Percentiles rank a stretch among this genome's conserved stretches.
These are phyloP conservation scores for Fragaria nilgerrensis DNA, from an alignment of 306 rosid genomes.

Conservation along the genomic window DNA sequence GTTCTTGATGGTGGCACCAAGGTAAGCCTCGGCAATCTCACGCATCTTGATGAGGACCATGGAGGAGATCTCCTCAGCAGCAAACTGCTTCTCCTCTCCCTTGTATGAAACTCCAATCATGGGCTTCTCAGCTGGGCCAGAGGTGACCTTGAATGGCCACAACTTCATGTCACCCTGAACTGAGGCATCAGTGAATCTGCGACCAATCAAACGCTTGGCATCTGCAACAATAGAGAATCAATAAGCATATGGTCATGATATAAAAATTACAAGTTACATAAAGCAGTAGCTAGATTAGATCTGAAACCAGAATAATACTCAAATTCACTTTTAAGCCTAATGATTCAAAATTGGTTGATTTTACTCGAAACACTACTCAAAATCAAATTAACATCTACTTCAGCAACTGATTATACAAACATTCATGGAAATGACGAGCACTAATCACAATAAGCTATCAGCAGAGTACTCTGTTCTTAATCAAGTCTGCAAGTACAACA, in stretches of 20 bases:
- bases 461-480: not conserved
- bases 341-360: not conserved
- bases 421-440: too few species aligned
- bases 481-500: not conserved
- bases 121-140: constrained; percentile 68
- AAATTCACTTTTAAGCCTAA: too few species aligned
- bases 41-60: constrained; percentile 74
- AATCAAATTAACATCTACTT: not conserved
- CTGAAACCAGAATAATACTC: not conserved
- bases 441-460: not conserved
- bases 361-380: too few species aligned
- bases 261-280: not conserved
- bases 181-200: constrained; percentile 51
- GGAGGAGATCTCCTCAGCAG: constrained; percentile 64
- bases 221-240: constrained; percentile 22
- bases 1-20: constrained; percentile 51
- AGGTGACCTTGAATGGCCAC: constrained; percentile 60
- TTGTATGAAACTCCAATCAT: constrained; percentile 53
- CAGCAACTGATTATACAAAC: not conserved
- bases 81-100: constrained; percentile 67
- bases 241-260: not conserved
- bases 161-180: constrained; percentile 66
- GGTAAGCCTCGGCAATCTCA: constrained; percentile 70
- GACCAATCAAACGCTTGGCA: constrained; percentile 67
- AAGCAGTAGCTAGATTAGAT: not conserved